Conservation (phyloP, 305 asterid species). For the Fraxinus sp. region DNA sequence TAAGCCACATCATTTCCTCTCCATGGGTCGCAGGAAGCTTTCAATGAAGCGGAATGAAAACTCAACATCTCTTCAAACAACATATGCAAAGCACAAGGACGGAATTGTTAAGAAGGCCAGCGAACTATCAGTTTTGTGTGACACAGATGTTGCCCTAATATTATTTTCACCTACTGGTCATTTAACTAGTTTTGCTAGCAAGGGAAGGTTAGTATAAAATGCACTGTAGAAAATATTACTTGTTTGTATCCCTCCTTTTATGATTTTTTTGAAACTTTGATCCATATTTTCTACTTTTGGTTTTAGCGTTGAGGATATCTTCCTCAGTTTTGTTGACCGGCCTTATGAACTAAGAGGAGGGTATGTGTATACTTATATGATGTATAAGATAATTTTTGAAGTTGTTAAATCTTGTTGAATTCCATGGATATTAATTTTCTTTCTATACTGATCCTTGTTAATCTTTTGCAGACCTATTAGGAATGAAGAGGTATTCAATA, state of each 20-base stretch:
- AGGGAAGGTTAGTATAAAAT: conserved; percentile 43
- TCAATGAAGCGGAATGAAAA: conserved; percentile 51
- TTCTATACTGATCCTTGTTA: neutral
- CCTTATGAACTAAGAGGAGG: conserved; percentile 62
- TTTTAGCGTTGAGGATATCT: conserved; percentile 60
- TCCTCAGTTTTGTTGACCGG: conserved; percentile 56
- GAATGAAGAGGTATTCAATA: conserved; percentile 45
- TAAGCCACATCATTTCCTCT: neutral
- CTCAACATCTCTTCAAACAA: conserved; percentile 46
- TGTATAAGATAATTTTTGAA: neutral
- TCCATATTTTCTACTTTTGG: neutral
- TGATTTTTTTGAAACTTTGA: neutral
- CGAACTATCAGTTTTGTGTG: conserved; percentile 67
- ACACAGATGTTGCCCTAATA: conserved; percentile 56
- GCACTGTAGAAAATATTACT: neutral
- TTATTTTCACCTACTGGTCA: conserved; percentile 67
- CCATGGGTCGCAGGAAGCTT: conserved; percentile 63
- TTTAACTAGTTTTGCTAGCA: conserved; percentile 55
- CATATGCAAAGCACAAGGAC: conserved; percentile 57
- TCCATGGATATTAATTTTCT: neutral
- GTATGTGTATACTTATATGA: conserved; percentile 27
- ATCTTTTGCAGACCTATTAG: conserved; percentile 40
- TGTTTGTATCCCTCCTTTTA: neutral
- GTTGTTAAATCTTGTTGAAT: neutral
- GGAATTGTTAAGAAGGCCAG: conserved; percentile 59